These are phyloP conservation scores for Cystobasidium sp. DNA, from an alignment of 1,284 basidiomycete genomes.

Conservation along the genomic window DNA sequence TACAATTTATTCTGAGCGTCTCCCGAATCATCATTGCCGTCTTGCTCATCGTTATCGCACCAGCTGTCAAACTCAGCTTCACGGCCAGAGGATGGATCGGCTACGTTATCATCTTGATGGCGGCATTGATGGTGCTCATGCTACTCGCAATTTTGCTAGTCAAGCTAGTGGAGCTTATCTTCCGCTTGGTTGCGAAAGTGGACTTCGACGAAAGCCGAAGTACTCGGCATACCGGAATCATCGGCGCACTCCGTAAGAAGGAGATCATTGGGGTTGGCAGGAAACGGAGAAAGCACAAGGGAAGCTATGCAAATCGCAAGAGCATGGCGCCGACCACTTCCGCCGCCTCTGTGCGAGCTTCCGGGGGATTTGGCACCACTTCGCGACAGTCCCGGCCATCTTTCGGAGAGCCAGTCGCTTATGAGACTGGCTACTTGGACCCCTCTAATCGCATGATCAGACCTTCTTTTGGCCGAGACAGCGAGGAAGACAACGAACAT, in stretches of 20 bases:
- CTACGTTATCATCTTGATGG: constrained; percentile 85
- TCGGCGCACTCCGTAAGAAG: constrained; percentile 67
- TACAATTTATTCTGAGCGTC: constrained; percentile 88
- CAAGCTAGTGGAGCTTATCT: constrained; percentile 79
- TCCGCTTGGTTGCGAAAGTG: constrained; percentile 77
- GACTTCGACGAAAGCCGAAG: constrained; percentile 83
- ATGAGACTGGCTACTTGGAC: constrained; percentile 26
- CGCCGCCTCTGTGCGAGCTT: neutral
- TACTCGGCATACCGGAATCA: constrained; percentile 77
- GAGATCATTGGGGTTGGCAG: constrained; percentile 68
- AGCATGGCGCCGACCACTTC: constrained; percentile 46
- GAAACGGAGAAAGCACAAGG: constrained; percentile 63
- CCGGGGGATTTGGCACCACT: neutral
- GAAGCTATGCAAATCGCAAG: constrained; percentile 60
- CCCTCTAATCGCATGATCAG: constrained; percentile 71
- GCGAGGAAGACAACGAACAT: constrained; percentile 76
- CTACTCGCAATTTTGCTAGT: constrained; percentile 77
- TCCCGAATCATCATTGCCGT: constrained; percentile 86
- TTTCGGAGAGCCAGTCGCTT: constrained; percentile 18
- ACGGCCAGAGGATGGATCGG: constrained; percentile 86
- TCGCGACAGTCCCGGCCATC: constrained; percentile 27
- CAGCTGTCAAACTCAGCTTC: constrained; percentile 75
- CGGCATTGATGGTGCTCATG: constrained; percentile 80
- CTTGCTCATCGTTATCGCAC: constrained; percentile 82
- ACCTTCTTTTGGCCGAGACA: constrained; percentile 74